A percentile compares a stretch with the other conserved stretches of the same genome.
Evolutionary conservation across 768 basidiomycete genomes (phyloP).

Genomic region (Hericium rajendrae): DNA sequence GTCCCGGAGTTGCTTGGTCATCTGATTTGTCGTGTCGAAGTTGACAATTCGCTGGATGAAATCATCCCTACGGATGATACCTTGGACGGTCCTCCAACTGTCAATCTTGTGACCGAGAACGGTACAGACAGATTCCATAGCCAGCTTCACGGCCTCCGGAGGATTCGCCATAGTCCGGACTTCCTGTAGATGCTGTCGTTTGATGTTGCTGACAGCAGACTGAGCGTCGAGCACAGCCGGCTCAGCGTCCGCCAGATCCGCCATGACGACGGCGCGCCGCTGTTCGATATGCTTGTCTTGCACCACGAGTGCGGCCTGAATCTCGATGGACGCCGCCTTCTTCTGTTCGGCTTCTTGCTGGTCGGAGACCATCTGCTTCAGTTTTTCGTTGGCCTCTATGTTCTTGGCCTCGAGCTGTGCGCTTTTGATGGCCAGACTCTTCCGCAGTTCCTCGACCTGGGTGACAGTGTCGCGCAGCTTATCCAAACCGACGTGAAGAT

Average conservation of each 20-base stretch:
- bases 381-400: slow-evolving; percentile 92
- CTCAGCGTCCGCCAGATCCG: slow-evolving; percentile 94
- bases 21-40: slow-evolving; percentile 85
- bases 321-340: slow-evolving; percentile 92
- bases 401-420: slow-evolving; percentile 90
- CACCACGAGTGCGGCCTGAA: slow-evolving; percentile 86
- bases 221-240: slow-evolving; percentile 95
- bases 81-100: slow-evolving; percentile 91
- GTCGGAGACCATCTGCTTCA: slow-evolving; percentile 95
- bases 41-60: slow-evolving; percentile 94
- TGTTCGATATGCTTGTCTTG: slow-evolving; percentile 87
- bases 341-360: slow-evolving; percentile 99
- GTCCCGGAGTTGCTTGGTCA: slow-evolving; percentile 85
- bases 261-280: slow-evolving; percentile 82
- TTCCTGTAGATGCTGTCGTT: slow-evolving; percentile 90
- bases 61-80: slow-evolving; percentile 91
- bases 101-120: slow-evolving; percentile 95
- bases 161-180: slow-evolving; percentile 98
- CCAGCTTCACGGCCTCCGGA: slow-evolving; percentile 92
- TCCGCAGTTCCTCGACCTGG: slow-evolving; percentile 92
- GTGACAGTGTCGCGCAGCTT: slow-evolving; percentile 93
- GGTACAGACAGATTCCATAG: slow-evolving; percentile 98
- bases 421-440: slow-evolving; percentile 90
- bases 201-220: slow-evolving; percentile 94
- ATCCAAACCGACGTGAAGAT: slow-evolving; percentile 95